These are phyloP conservation scores for Liquidambar formosana DNA, from an alignment of 164 flowering plant genomes.

Conservation along the genomic window DNA sequence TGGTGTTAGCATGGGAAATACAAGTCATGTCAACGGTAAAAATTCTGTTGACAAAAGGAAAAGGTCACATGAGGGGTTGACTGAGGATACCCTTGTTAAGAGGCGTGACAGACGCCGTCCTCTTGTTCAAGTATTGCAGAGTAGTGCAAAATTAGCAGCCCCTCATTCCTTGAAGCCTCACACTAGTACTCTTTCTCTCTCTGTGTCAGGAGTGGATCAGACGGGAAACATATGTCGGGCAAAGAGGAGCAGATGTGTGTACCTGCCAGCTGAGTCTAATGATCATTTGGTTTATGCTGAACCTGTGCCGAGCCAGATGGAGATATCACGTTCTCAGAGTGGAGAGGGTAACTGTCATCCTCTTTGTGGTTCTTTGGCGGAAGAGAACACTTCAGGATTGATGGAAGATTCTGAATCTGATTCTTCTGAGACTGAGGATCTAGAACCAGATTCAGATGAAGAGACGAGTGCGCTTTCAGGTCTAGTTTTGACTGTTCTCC, in stretches of 20 bases:
- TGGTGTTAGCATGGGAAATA: conserved; percentile 27
- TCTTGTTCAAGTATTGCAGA: conserved; percentile 50
- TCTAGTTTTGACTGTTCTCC: conserved; percentile 17
- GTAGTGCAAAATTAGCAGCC: conserved; percentile 33
- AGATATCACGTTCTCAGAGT: conserved; percentile 32
- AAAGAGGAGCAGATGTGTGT: conserved; percentile 57
- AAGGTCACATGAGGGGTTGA: conserved; percentile 31
- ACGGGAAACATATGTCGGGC: conserved; percentile 33
- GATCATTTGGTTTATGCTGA: conserved; percentile 34
- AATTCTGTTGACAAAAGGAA: conserved; percentile 36
- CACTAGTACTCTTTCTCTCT: conserved; percentile 29
- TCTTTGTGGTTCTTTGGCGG: conserved; percentile 32
- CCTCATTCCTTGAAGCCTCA: conserved; percentile 33
- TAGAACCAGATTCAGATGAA: conserved; percentile 53
- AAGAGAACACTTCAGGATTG: conserved; percentile 48
- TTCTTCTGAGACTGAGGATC: conserved; percentile 59
- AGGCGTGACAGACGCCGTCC: conserved; percentile 48
- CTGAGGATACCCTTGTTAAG: conserved; percentile 36
- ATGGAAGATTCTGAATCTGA: conserved; percentile 65
- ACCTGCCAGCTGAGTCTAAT: conserved; percentile 44
- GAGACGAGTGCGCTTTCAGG: conserved; percentile 60
- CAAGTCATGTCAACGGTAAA: conserved; percentile 35
- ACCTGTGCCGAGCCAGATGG: conserved; percentile 32
- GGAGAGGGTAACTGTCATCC: conserved; percentile 21
- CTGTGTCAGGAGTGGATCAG: conserved; percentile 43